Evolutionary conservation across 805 yeast species (phyloP), one percentile per base, ranked within the genome.

Genomic region (Metschnikowia koreensis): DNA sequence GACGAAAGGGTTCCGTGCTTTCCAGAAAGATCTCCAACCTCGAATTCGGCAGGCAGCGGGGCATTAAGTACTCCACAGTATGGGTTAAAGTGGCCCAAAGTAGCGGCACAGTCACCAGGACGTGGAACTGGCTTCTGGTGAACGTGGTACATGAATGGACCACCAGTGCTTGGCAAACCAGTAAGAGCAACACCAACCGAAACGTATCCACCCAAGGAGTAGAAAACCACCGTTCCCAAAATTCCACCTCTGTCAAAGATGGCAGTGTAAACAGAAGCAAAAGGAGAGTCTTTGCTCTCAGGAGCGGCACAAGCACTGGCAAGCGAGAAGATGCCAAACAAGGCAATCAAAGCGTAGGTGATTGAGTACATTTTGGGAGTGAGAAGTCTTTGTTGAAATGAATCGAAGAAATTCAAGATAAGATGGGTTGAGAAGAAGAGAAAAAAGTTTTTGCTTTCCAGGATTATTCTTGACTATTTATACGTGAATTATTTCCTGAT

Each of bases 71-170:
- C 52, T 22, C 77, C 78, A 47, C 60, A 54, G 63, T 61, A 73
- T 17, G 78, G 77, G 59, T 74, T 66, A 52, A 74, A 69, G 62
- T 69, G 74, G 17, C 50, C 64, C 43, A 51, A 52, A 13, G 78
- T 70, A 36, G 66, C 75, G n/a, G 63, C 58, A 49, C 68, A 65
- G 55, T 56, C 51, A 8, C 68, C 68, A 54, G 66, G 60, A 6
- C 66, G 36, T 9, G 77, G 76, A 34, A 74, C 75, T 11, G 73
- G 68, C 36, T 52, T 47, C 48, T 65, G 60, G 58, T 74, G 76
- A 47, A 74, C 62, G 57, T 72, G 76, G 66, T 74, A 74, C 42
- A 63, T 47, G 66, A 72, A 74, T 29, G 76, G 75, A n/a, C 76
- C 76, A 16, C 75, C 75, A 1, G 51, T 28, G 7, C 54, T 34